phyloP scores from a whole-genome alignment of 352 stramenopile genomes.

The Peronospora tabacina region DNA sequence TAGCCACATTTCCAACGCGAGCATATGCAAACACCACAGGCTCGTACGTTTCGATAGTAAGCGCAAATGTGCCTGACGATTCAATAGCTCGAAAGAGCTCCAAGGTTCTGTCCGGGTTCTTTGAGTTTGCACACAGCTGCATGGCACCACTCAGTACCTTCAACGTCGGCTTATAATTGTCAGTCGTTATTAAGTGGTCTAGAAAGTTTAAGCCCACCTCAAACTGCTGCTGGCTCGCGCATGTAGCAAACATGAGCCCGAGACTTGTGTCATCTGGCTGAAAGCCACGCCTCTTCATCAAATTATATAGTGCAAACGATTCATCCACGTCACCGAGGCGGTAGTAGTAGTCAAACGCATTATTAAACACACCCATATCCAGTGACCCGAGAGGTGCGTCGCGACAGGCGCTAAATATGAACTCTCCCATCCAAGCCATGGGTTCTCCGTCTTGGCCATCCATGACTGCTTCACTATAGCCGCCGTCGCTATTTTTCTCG shows the following conservation, averaged over 20 bases:
- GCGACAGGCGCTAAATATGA: slow-evolving; percentile 44
- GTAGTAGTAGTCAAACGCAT: slow-evolving; percentile 57
- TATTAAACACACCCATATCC: slow-evolving; percentile 52
- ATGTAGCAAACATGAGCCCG: slow-evolving; percentile 53
- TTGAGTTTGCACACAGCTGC: slow-evolving; percentile 38
- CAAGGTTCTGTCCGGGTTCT: slow-evolving; percentile 37
- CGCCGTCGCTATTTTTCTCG: background rate
- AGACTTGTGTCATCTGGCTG: slow-evolving; percentile 40
- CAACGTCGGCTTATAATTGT: slow-evolving; percentile 37
- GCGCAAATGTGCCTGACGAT: slow-evolving; percentile 27
- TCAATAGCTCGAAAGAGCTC: slow-evolving; percentile 48
- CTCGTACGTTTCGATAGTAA: slow-evolving; percentile 36
- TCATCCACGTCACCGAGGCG: slow-evolving; percentile 37
- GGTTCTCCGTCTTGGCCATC: slow-evolving; percentile 19
- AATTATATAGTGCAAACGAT: slow-evolving; percentile 51
- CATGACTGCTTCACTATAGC: slow-evolving; percentile 12
- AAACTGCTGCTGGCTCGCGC: slow-evolving; percentile 33
- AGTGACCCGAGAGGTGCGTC: slow-evolving; percentile 30
- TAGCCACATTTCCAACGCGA: slow-evolving; percentile 37
- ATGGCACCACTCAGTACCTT: slow-evolving; percentile 48
- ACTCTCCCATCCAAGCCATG: slow-evolving; percentile 23
- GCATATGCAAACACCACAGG: slow-evolving; percentile 49
- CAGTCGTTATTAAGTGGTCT: slow-evolving; percentile 42
- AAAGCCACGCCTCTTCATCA: slow-evolving; percentile 43
- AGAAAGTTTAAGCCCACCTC: slow-evolving; percentile 54